Evolutionary conservation across 164 flowering plant genomes (phyloP).

Genomic region (Umbilicus rupestris): DNA sequence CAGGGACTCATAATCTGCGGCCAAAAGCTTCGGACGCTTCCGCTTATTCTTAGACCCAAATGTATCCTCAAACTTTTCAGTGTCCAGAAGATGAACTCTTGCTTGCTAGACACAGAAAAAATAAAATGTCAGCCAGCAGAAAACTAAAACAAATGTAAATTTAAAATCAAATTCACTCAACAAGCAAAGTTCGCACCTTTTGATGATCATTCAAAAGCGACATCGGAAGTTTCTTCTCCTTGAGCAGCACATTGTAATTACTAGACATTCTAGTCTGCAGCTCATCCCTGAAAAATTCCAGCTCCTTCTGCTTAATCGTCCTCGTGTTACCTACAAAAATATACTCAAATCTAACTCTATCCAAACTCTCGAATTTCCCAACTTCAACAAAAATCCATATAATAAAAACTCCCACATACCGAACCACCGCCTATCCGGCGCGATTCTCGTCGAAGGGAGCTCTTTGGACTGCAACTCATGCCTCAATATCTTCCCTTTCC

Average conservation of each 20-base stretch:
- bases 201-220: conserved; percentile 78
- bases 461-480: conserved; percentile 72
- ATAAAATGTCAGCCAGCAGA: background rate
- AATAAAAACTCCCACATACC: conserved; percentile 30
- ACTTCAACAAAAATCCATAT: background rate
- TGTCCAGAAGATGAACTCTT: conserved; percentile 84
- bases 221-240: conserved; percentile 76
- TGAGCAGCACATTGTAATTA: conserved; percentile 77
- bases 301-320: conserved; percentile 75
- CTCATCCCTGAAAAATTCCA: conserved; percentile 82
- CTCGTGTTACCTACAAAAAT: conserved; percentile 64
- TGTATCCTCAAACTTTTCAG: conserved; percentile 67
- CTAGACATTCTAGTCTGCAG: conserved; percentile 56
- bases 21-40: conserved; percentile 79
- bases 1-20: conserved; percentile 74
- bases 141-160: background rate
- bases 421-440: conserved; percentile 94
- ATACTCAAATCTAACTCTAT: background rate
- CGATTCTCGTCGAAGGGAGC: conserved; percentile 69
- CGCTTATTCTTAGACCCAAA: conserved; percentile 95
- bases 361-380: background rate
- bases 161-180: background rate
- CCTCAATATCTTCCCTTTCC: conserved; percentile 50
- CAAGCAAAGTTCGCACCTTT: conserved; percentile 38
- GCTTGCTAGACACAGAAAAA: conserved; percentile 47